Evolutionary conservation across 1,284 basidiomycete species (phyloP).

Genomic region (Sphagnurus paluster): DNA sequence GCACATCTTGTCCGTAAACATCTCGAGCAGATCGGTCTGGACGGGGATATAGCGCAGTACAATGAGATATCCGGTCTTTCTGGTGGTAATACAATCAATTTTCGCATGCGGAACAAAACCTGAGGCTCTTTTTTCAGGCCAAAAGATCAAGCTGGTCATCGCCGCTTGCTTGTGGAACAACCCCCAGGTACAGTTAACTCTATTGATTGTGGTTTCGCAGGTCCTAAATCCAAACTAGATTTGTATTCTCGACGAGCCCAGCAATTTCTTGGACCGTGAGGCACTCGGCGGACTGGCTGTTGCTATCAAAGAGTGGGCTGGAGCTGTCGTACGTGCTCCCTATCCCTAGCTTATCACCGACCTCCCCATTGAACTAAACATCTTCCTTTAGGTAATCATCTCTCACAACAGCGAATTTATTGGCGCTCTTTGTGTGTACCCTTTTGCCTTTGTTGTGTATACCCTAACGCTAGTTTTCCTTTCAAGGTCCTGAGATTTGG

Average conservation of each 20-base stretch:
- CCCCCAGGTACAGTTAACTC: conserved; percentile 62
- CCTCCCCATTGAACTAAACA: conserved; percentile 14
- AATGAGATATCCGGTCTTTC: conserved; percentile 92
- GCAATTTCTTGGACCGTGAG: conserved; percentile 94
- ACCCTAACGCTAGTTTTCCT: conserved; percentile 17
- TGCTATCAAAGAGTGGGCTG: conserved; percentile 95
- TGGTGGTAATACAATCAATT: conserved; percentile 52
- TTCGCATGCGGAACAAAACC: conserved; percentile 15
- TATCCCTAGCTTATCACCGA: conserved; percentile 13
- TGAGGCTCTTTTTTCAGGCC: conserved; percentile 41
- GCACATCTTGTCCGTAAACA: conserved; percentile 84
- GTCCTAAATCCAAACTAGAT: conserved; percentile 38
- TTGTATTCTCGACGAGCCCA: conserved; percentile 90
- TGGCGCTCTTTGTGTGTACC: conserved; percentile 73
- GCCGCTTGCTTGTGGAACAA: conserved; percentile 96
- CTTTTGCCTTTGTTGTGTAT: conserved; percentile 11
- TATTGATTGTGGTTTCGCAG: neutral
- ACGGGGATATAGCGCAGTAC: conserved; percentile 97
- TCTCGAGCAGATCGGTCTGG: conserved; percentile 92
- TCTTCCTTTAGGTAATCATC: conserved; percentile 76
- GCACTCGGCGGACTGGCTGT: conserved; percentile 92
- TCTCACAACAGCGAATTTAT: conserved; percentile 96
- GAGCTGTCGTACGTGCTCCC: conserved; percentile 73
- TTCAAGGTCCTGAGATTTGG: conserved; percentile 77
- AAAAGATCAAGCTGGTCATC: conserved; percentile 98